These are phyloP conservation scores for Globisporangium camurandrum DNA, from an alignment of 352 stramenopile genomes.

Conservation along the genomic window DNA sequence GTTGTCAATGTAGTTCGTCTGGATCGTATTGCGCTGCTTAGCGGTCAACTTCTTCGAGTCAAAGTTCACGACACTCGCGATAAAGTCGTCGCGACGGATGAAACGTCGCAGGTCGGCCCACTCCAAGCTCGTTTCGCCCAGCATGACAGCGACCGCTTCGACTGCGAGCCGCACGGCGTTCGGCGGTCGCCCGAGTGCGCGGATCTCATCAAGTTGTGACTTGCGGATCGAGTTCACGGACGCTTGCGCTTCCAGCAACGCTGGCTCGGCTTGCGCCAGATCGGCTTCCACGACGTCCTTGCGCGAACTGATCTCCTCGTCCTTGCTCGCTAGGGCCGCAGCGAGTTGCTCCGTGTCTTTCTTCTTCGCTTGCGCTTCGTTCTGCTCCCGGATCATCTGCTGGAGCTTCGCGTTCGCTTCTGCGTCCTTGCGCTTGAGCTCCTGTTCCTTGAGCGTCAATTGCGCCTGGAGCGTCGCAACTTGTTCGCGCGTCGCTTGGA, in stretches of 20 bases:
- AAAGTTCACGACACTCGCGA: conserved; percentile 98
- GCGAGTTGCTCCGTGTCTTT: conserved; percentile 94
- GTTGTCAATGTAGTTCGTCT: conserved; percentile 94
- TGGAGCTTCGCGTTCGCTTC: conserved; percentile 98
- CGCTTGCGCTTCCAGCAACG: conserved; percentile 93
- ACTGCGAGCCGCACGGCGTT: conserved; percentile 95
- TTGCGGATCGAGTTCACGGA: conserved; percentile 99
- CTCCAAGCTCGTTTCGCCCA: conserved; percentile 94
- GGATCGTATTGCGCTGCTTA: conserved; percentile 92
- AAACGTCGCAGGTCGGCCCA: conserved; percentile 98
- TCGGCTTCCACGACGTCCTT: conserved; percentile 95
- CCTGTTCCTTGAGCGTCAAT: conserved; percentile 90
- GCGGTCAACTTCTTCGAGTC: conserved; percentile 95
- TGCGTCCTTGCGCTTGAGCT: conserved; percentile 95
- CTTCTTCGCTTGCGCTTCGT: conserved; percentile 96
- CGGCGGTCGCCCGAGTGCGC: conserved; percentile 93
- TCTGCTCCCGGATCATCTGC: conserved; percentile 98
- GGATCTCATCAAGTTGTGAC: conserved; percentile 98
- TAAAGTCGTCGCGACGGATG: conserved; percentile 97
- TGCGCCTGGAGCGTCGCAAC: conserved; percentile 89
- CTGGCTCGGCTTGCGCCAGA: conserved; percentile 96
- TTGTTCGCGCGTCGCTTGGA: conserved; percentile 97
- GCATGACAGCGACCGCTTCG: conserved; percentile 97
- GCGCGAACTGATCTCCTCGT: conserved; percentile 92
- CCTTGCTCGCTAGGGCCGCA: conserved; percentile 91